A percentile compares a stretch with the other conserved stretches of the same genome.
These are phyloP conservation scores for Zygosaccharomyces sapae DNA, from an alignment of 1,139 yeast genomes.

Conservation along the genomic window DNA sequence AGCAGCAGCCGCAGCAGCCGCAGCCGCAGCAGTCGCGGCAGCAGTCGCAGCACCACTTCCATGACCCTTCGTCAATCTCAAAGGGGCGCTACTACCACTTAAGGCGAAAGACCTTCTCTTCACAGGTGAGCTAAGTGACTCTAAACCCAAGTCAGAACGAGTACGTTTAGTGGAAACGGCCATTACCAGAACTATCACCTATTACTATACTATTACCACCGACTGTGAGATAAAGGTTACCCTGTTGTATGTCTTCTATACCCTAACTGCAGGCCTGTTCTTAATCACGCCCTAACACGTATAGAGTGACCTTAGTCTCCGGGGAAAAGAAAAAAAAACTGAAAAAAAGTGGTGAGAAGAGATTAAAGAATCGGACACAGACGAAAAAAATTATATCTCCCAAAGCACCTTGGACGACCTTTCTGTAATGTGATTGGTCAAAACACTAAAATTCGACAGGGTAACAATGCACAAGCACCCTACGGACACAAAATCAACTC, in stretches of 20 bases:
- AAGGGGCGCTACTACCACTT: constrained; percentile 6
- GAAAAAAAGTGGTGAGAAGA: constrained; percentile 25
- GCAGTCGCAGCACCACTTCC: constrained; percentile 4
- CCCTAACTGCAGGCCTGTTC: constrained; percentile 5
- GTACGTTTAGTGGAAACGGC: constrained; percentile 25
- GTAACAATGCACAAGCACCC: constrained; percentile 13
- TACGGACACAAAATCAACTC: constrained; percentile 1
- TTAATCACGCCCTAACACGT: constrained; percentile 7
- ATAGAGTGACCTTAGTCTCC: constrained; percentile 2
- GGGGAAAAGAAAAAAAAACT: constrained; percentile 4
- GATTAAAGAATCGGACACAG: constrained; percentile 21
- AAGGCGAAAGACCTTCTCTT: constrained; percentile 13
- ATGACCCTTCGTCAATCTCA: constrained; percentile 3
- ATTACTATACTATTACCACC: background rate
- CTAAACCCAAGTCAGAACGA: constrained; percentile 17
- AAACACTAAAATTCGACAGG: constrained; percentile 11
- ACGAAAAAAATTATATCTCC: constrained; percentile 18
- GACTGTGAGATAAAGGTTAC: background rate
- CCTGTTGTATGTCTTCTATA: background rate
- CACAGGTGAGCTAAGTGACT: constrained; percentile 3
- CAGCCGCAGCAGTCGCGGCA: background rate
- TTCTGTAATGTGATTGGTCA: constrained; percentile 20
- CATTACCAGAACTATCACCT: constrained; percentile 11
- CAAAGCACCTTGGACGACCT: constrained; percentile 10
- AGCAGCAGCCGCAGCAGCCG: constrained; percentile 5